Conservation (phyloP, 208 protist genomes). For the Leishmania tropica region DNA sequence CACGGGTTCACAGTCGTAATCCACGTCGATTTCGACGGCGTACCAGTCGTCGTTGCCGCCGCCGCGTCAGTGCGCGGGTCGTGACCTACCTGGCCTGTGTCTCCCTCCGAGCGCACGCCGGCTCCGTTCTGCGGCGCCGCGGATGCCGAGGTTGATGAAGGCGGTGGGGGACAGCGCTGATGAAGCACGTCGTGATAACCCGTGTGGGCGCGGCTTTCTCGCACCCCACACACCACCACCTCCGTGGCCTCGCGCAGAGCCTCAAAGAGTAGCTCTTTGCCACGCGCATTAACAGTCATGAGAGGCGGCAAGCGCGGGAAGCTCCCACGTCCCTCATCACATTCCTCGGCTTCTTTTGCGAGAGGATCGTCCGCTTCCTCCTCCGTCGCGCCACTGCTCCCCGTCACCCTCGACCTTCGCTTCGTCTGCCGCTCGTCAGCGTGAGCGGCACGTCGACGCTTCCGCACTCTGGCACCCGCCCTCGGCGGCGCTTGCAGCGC, state of each 20-base stretch:
- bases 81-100: not conserved
- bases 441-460: constrained; percentile 5
- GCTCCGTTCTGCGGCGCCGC: not conserved
- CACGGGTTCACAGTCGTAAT: constrained; percentile 21
- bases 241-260: constrained; percentile 55
- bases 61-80: not conserved
- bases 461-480: not conserved
- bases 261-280: constrained; percentile 47
- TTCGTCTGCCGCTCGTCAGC: not conserved
- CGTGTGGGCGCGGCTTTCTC: constrained; percentile 60
- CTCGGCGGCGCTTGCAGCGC: not conserved
- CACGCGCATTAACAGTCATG: constrained; percentile 15
- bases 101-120: not conserved
- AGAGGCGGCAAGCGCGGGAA: constrained; percentile 1
- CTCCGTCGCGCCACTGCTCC: not conserved
- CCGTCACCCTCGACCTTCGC: not conserved
- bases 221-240: constrained; percentile 60
- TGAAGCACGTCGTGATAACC: constrained; percentile 61
- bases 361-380: not conserved
- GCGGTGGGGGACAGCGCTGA: constrained; percentile 14
- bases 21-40: not conserved
- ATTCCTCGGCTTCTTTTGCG: constrained; percentile 6
- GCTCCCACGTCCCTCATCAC: not conserved
- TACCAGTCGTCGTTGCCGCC: not conserved
- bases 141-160: not conserved